Base-by-base conservation (phyloP, 2,329 filamentous ascomycete genomes). In the Venturia carpophila region DNA sequence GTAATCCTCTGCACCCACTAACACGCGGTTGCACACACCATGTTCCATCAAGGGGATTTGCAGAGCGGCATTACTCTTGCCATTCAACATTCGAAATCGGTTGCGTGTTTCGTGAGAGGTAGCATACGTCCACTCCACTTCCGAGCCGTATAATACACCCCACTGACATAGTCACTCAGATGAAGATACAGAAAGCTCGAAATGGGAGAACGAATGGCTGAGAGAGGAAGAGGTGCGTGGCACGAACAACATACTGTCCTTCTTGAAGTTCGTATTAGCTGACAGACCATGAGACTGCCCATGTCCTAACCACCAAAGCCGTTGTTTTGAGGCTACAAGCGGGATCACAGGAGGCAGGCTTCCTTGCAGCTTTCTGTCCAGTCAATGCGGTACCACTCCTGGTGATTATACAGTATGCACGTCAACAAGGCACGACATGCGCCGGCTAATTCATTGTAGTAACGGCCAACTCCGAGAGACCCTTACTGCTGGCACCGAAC, bases 51-150 rank as follows among this genome's bases (percentile, higher is more conserved):
- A 67, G 92, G 92, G 21, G 86, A 85, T 67, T 77, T 97, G 24
- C 89, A 95, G 71, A 87, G 88, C 71, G 92, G 91, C 66, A 95
- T 97, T 70, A 82, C 84, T 41, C 80, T 84, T 24, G 91, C 92
- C 15, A 82, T 97, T 7, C 83, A 85, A 67, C 81, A 92, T 74
- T 80, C 84, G 66, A 95, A 93, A 75, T 82, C 89, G 21, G 89
- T 97, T 0, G 83, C 90, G 39, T 96, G 91, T 77, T 95, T 97
- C 75, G 87, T 96, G 41, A 85, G 86, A 72, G 88, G 90, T 91
- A 41, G 9, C 15, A 75, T 69, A 79, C 69, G 17, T 65, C 19
- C 21, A 49, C 10, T 65, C 19, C 21, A 49, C 10, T 30, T 24
- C 3, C 49, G 13, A 37, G 24, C 15, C 43, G 17, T 52, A 27